phyloP scores from a whole-genome alignment of 2,329 filamentous ascomycete genomes.

The Ilyonectria sp. region DNA sequence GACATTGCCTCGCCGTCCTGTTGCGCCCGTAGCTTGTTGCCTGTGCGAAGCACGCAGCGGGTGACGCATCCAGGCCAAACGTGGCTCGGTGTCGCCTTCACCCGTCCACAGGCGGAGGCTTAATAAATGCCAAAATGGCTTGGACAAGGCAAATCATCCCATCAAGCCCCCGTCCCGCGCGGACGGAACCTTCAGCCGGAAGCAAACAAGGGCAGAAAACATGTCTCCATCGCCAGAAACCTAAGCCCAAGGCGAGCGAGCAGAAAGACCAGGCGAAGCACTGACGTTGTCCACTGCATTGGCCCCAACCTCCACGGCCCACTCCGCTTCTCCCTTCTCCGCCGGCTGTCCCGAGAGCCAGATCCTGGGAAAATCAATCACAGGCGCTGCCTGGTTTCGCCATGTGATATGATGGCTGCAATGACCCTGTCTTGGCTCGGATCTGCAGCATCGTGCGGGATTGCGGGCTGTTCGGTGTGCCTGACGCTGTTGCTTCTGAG shows the following conservation, averaged over 20 bases:
- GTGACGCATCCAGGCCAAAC: neutral
- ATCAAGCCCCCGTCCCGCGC: neutral
- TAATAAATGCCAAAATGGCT: neutral
- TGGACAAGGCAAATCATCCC: neutral
- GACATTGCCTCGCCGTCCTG: slow-evolving; percentile 11
- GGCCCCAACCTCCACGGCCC: neutral
- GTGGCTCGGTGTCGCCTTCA: neutral
- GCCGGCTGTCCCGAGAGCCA: neutral
- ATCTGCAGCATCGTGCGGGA: neutral
- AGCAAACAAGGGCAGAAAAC: neutral
- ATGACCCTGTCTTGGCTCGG: neutral
- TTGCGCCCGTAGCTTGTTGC: slow-evolving; percentile 12
- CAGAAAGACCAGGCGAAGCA: neutral
- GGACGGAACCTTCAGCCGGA: neutral
- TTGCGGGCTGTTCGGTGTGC: neutral
- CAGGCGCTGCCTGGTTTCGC: too few relatives aligned
- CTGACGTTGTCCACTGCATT: neutral
- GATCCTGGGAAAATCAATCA: neutral
- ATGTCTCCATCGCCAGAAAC: neutral
- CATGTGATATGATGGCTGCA: too few relatives aligned
- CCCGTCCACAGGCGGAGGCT: neutral
- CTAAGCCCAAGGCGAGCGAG: neutral
- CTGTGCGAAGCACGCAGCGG: neutral
- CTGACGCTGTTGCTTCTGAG: neutral
- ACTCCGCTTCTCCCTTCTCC: neutral